Evolutionary conservation across 176 grass and related monocot genomes (phyloP).

Genomic region (Oryza glaberrima): DNA sequence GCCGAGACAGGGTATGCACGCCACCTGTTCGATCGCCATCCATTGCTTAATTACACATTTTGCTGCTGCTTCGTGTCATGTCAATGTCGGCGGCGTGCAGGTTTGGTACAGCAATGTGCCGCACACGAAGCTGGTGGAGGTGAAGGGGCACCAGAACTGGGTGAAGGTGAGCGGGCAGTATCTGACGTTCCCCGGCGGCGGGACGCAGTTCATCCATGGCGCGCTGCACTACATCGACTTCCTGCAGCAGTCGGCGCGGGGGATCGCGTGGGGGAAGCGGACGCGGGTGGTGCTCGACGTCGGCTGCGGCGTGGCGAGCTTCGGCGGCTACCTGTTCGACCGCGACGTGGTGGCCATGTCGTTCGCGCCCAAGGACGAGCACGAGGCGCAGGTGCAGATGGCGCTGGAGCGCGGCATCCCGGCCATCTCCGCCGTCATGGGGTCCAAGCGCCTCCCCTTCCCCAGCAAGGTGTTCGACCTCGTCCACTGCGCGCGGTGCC

Average conservation of each 20-base stretch:
- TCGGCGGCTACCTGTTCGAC: conserved; percentile 94
- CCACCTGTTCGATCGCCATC: not conserved
- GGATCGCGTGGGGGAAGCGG: conserved; percentile 79
- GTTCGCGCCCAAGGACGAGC: conserved; percentile 97
- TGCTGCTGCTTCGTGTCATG: not conserved
- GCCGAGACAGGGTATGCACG: conserved; percentile 74
- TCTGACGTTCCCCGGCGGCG: conserved; percentile 91
- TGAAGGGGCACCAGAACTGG: conserved; percentile 98
- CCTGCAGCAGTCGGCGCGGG: conserved; percentile 78
- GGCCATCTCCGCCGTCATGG: conserved; percentile 96
- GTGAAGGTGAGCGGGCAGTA: conserved; percentile 91
- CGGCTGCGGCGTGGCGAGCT: conserved; percentile 95
- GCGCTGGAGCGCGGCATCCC: conserved; percentile 92
- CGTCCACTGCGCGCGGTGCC: conserved; percentile 93
- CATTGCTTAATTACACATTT: not conserved
- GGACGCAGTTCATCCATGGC: conserved; percentile 98
- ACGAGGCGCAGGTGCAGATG: conserved; percentile 94
- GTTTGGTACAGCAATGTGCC: conserved; percentile 96
- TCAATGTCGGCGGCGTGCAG: conserved; percentile 25
- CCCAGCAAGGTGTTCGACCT: conserved; percentile 81
- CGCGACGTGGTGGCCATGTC: conserved; percentile 79
- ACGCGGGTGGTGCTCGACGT: conserved; percentile 86
- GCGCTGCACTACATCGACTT: conserved; percentile 99
- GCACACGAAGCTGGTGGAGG: conserved; percentile 91
- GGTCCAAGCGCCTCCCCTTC: conserved; percentile 82